Evolutionary conservation across 2,329 filamentous ascomycete genomes (phyloP), one percentile per base, ranked within the genome.

Genomic region (Alternaria brassicae): DNA sequence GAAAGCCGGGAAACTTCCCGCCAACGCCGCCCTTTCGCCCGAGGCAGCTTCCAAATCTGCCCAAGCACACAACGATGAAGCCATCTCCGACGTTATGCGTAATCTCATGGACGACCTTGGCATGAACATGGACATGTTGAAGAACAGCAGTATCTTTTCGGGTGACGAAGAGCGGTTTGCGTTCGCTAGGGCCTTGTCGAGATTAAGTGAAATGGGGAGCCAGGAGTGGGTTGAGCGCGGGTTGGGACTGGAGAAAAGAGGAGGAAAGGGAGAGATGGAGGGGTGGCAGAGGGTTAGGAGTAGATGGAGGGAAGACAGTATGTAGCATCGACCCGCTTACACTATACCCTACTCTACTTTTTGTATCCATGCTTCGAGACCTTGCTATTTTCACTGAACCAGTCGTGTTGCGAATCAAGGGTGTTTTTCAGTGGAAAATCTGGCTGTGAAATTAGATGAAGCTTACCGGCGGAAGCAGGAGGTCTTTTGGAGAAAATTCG

Each of bases 141-240:
- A 96, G 81, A 89, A 89, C 66, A 92, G 89, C 40, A 91, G 86
- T 66, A 86, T 98, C 37, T 99, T 99, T 77, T 91, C 90, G 1
- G 95, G 95, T 39, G 95, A 97, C 58, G 95, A 99, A 81, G 95
- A 99, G 80, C 87, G 92, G 0, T 99, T 99, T 81, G 95, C 95
- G 0, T 99, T 99, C 82, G 93, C 93, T 23, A 83, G 95, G 53
- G 95, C 95, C 1, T 78, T 98, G 68, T 93, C 90, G 53, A 83
- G 95, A 56, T 80, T 99, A 61, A 90, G 84, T 54, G 93, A 98
- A 79, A 99, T 99, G 95, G 92, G 93, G 19, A 95, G 92, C 76
- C 87, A 88, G 77, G 91, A 97, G 76, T 99, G 95, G 95, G 91
- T 98, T 3, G 94, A 98, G 80, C 80, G 93, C 13, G 93, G 87